Evolutionary conservation across 495 filamentous ascomycete genomes (phyloP).

Genomic region (Aspergillus mulundensis): DNA sequence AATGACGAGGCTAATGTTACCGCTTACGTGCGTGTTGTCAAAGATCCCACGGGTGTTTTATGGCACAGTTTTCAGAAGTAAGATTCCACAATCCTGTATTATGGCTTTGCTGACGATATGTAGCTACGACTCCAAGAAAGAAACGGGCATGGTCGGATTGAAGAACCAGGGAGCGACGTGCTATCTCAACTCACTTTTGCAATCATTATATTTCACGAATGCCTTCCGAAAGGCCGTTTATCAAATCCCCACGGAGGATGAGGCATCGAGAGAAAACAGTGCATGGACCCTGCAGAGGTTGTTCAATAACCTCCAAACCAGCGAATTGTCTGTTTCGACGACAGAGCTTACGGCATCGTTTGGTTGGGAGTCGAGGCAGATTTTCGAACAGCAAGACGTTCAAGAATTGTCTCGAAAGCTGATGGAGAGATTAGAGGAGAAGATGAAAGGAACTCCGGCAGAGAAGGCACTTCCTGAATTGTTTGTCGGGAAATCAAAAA

Average conservation of each 20-base stretch:
- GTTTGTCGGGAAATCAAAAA: slow-evolving; percentile 96
- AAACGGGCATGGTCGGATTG: slow-evolving; percentile 93
- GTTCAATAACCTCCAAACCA: slow-evolving; percentile 91
- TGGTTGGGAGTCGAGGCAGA: slow-evolving; percentile 96
- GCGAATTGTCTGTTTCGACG: slow-evolving; percentile 74
- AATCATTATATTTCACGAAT: slow-evolving; percentile 97
- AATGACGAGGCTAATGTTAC: slow-evolving; percentile 82
- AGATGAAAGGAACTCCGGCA: slow-evolving; percentile 96
- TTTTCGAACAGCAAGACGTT: slow-evolving; percentile 98
- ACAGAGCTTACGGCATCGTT: slow-evolving; percentile 92
- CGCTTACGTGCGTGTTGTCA: slow-evolving; percentile 88
- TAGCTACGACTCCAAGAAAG: slow-evolving; percentile 96
- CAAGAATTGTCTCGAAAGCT: slow-evolving; percentile 94
- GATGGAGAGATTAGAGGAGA: slow-evolving; percentile 93
- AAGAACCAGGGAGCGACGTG: slow-evolving; percentile 98
- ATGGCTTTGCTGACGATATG: slow-evolving; percentile 19
- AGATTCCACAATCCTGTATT: slow-evolving; percentile 15
- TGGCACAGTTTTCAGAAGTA: slow-evolving; percentile 98
- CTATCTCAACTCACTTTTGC: slow-evolving; percentile 95
- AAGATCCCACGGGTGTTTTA: slow-evolving; percentile 96
- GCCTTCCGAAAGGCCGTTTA: slow-evolving; percentile 95
- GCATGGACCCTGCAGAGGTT: slow-evolving; percentile 91
- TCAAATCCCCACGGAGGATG: slow-evolving; percentile 85
- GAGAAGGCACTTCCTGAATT: slow-evolving; percentile 85
- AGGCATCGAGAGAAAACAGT: slow-evolving; percentile 76